These are phyloP conservation scores for Cyclaneusma minus DNA, from an alignment of 2,329 filamentous ascomycete species.

Conservation along the genomic window DNA sequence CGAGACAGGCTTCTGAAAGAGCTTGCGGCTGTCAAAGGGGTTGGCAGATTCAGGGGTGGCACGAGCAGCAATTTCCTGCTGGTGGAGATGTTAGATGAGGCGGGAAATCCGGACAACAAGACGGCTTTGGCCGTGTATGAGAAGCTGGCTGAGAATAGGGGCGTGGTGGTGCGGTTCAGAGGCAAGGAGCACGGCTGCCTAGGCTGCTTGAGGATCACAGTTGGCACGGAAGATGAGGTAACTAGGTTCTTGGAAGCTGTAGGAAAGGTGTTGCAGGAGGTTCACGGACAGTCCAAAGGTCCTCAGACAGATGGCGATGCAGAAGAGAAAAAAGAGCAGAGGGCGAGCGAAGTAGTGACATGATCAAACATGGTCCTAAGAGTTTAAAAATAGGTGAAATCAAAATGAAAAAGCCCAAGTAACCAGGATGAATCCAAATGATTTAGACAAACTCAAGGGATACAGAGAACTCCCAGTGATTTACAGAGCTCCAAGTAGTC, in stretches of 20 bases:
- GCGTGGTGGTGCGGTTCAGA: conserved; percentile 85
- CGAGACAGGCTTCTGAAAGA: conserved; percentile 60
- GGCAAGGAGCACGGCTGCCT: conserved; percentile 84
- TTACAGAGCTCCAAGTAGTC: no score
- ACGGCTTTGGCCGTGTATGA: conserved; percentile 72
- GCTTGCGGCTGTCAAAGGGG: conserved; percentile 58
- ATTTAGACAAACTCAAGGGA: no score
- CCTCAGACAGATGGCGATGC: conserved; percentile 1
- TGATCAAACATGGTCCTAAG: no score
- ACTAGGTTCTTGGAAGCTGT: conserved; percentile 62
- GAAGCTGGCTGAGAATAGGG: conserved; percentile 65
- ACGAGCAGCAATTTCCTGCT: conserved; percentile 77
- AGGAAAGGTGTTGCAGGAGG: conserved; percentile 17
- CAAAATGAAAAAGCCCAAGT: no score
- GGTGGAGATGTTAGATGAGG: conserved; percentile 65
- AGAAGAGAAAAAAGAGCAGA: conserved; percentile 10
- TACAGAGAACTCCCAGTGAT: no score
- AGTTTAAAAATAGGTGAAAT: no score
- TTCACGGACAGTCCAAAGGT: conserved; percentile 5
- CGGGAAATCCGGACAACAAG: conserved; percentile 63
- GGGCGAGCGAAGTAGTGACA: conserved; percentile 12
- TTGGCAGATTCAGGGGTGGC: conserved; percentile 72
- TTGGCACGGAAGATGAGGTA: conserved; percentile 81
- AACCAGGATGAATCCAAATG: no score
- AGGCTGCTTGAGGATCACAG: conserved; percentile 80